phyloP scores from a whole-genome alignment of 495 filamentous ascomycete genomes.

The Penicillium desertorum region DNA sequence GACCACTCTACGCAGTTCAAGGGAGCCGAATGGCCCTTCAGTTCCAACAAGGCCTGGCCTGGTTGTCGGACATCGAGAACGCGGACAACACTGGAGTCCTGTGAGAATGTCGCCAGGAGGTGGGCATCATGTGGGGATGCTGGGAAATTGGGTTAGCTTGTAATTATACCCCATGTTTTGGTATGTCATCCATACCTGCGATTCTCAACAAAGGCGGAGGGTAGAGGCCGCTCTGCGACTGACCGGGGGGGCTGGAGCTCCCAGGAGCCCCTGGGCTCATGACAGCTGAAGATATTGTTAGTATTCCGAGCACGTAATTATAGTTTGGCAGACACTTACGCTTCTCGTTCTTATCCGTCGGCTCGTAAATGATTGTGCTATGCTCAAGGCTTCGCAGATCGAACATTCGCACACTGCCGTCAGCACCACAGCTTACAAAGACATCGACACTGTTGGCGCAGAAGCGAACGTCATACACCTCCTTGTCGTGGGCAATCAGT shows the following conservation, averaged over 20 bases:
- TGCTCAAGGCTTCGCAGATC: slow-evolving; percentile 95
- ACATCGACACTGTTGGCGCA: slow-evolving; percentile 95
- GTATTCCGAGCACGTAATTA: not conserved
- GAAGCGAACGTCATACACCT: slow-evolving; percentile 97
- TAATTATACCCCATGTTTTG: not conserved
- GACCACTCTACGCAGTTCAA: slow-evolving; percentile 97
- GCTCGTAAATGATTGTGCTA: slow-evolving; percentile 99
- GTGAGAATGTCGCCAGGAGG: slow-evolving; percentile 92
- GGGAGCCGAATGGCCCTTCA: slow-evolving; percentile 83
- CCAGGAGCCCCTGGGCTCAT: slow-evolving; percentile 45
- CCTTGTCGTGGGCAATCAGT: slow-evolving; percentile 97
- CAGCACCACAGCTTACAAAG: slow-evolving; percentile 95
- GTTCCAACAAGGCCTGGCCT: slow-evolving; percentile 88
- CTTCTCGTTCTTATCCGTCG: slow-evolving; percentile 83
- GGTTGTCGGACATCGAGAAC: slow-evolving; percentile 97
- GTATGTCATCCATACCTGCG: slow-evolving; percentile 52
- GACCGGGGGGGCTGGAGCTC: slow-evolving; percentile 59
- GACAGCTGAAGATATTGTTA: slow-evolving; percentile 22
- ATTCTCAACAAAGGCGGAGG: slow-evolving; percentile 84
- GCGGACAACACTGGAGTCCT: slow-evolving; percentile 87
- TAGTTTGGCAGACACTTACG: slow-evolving; percentile 45
- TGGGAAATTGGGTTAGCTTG: slow-evolving; percentile 13
- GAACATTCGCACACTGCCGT: slow-evolving; percentile 98
- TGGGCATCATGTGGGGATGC: slow-evolving; percentile 96
- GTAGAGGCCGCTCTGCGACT: slow-evolving; percentile 74